Evolutionary conservation across 1,139 yeast species (phyloP).

Genomic region (Nakaseomyces uthaithaninus): DNA sequence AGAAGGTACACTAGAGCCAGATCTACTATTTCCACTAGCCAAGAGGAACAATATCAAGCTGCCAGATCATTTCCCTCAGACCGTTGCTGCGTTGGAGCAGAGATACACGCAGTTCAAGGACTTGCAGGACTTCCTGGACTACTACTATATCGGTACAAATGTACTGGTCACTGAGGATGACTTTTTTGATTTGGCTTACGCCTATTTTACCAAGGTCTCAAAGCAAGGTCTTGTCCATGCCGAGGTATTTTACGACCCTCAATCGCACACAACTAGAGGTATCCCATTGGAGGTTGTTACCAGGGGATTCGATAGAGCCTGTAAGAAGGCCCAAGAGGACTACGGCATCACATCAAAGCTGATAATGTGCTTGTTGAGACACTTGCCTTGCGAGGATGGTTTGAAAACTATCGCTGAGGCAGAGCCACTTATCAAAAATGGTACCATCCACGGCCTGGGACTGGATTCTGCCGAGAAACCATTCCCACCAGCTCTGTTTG

Average conservation of each 20-base stretch:
- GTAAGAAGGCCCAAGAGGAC: constrained; percentile 47
- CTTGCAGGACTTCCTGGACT: constrained; percentile 68
- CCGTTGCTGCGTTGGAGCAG: constrained; percentile 44
- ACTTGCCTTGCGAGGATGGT: constrained; percentile 53
- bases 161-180: constrained; percentile 59
- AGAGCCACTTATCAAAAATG: constrained; percentile 42
- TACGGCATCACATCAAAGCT: constrained; percentile 58
- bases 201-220: constrained; percentile 54
- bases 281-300: constrained; percentile 52
- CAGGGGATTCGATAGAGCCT: constrained; percentile 56
- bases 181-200: constrained; percentile 68
- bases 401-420: constrained; percentile 49
- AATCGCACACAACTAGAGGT: constrained; percentile 67
- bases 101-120: constrained; percentile 56
- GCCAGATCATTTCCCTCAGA: constrained; percentile 53
- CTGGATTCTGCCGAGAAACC: constrained; percentile 70
- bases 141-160: constrained; percentile 71
- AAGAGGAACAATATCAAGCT: constrained; percentile 47
- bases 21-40: constrained; percentile 58
- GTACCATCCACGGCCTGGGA: constrained; percentile 63
- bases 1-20: constrained; percentile 75
- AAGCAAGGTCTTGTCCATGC: constrained; percentile 56
- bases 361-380: constrained; percentile 75
- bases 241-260: constrained; percentile 78
- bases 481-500: constrained; percentile 61